Percentiles rank a stretch among this genome's conserved stretches.
Conservation (phyloP, 345 rosid genomes). For the Lepidium sativum region DNA sequence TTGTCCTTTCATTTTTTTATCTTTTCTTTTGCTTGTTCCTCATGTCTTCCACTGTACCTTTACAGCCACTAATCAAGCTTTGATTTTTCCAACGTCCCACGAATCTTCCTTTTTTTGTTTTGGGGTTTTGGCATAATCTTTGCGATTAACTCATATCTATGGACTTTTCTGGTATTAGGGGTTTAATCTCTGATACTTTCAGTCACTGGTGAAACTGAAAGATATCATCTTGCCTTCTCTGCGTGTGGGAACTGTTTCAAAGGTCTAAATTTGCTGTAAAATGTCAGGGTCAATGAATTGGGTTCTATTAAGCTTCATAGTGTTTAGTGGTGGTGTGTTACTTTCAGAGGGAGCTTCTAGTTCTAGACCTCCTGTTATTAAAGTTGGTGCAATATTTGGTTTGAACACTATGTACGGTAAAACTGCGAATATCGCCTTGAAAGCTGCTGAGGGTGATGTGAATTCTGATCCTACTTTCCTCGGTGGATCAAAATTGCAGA, state of each 20-base stretch:
- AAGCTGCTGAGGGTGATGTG: constrained; percentile 67
- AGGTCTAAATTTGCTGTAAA: background rate
- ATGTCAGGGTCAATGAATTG: constrained; percentile 32
- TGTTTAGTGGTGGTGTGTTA: constrained; percentile 27
- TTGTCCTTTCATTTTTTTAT: background rate
- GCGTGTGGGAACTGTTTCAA: background rate
- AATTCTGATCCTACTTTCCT: constrained; percentile 63
- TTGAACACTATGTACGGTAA: constrained; percentile 40
- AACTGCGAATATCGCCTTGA: constrained; percentile 48
- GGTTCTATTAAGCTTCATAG: constrained; percentile 31
- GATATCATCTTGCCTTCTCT: constrained; percentile 13
- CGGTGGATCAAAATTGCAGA: constrained; percentile 46
- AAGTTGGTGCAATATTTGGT: constrained; percentile 62
- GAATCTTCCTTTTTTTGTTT: constrained; percentile 2
- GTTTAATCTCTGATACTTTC: background rate
- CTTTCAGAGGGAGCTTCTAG: constrained; percentile 33
- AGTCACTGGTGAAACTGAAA: constrained; percentile 18
- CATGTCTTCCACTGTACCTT: background rate
- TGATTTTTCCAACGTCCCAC: background rate
- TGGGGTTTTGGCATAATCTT: constrained; percentile 13
- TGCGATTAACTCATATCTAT: background rate
- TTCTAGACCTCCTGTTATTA: constrained; percentile 35
- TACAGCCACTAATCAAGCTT: background rate
- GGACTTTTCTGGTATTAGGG: background rate
- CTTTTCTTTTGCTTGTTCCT: constrained; percentile 15